Evolutionary conservation across 805 yeast genomes (phyloP).

Genomic region (Kuraishia capsulata): DNA sequence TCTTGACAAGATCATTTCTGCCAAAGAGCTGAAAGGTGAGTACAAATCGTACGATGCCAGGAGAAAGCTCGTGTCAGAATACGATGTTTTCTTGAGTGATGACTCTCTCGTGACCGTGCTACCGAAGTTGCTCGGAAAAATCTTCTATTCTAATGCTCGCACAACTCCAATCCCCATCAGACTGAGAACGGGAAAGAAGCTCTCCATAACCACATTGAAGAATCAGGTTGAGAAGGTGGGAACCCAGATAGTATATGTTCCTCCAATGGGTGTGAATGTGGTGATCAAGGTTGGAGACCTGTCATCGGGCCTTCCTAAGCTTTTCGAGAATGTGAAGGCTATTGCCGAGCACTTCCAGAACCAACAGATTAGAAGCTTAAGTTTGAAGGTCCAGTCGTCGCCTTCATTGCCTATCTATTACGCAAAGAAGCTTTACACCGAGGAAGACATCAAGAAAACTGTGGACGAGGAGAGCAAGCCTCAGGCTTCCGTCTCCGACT

Average conservation of each 20-base stretch:
- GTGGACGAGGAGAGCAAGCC: conserved; percentile 12
- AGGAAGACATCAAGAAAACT: conserved; percentile 36
- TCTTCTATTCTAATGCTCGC: conserved; percentile 48
- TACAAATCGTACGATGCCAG: conserved; percentile 86
- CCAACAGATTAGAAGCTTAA: conserved; percentile 44
- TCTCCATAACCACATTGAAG: conserved; percentile 41
- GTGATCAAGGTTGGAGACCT: conserved; percentile 57
- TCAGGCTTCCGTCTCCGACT: conserved; percentile 33
- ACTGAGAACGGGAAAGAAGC: conserved; percentile 26
- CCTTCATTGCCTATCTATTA: conserved; percentile 82
- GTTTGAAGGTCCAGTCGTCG: conserved; percentile 58
- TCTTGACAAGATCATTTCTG: conserved; percentile 51
- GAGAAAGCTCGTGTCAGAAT: conserved; percentile 59
- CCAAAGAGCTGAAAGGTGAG: conserved; percentile 69
- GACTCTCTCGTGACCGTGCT: conserved; percentile 70
- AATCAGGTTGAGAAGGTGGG: conserved; percentile 53
- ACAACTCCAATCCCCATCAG: conserved; percentile 65
- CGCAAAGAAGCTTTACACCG: conserved; percentile 44
- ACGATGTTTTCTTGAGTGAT: conserved; percentile 77
- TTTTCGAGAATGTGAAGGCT: conserved; percentile 52
- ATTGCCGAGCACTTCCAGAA: conserved; percentile 39
- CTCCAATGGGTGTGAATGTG: conserved; percentile 69
- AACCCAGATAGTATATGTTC: conserved; percentile 47
- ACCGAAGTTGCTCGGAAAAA: conserved; percentile 78
- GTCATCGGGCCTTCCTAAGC: conserved; percentile 32